A percentile compares a stretch with the other conserved stretches of the same genome.
phyloP scores from a whole-genome alignment of 2,329 filamentous ascomycete genomes.

The Penicillium expansum region DNA sequence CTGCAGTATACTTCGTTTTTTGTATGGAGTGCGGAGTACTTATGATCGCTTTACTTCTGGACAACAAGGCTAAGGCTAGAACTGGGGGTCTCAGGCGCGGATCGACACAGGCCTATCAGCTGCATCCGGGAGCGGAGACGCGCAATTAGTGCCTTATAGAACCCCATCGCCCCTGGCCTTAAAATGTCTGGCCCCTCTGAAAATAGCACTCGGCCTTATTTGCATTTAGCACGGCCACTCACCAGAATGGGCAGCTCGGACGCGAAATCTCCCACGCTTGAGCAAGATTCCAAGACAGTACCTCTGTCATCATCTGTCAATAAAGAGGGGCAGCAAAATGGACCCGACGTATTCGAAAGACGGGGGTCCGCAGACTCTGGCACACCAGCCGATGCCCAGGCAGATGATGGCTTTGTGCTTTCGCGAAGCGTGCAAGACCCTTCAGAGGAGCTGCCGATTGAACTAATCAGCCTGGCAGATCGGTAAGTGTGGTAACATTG shows the following conservation, averaged over 20 bases:
- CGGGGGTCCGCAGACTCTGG: slow-evolving; percentile 34
- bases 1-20: background rate
- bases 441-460: slow-evolving; percentile 87
- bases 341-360: slow-evolving; percentile 48
- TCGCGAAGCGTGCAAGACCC: slow-evolving; percentile 56
- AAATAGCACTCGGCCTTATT: slow-evolving; percentile 24
- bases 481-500: slow-evolving; percentile 54
- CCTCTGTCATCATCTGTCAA: slow-evolving; percentile 21
- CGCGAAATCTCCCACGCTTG: slow-evolving; percentile 22
- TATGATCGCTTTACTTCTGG: background rate
- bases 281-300: slow-evolving; percentile 23
- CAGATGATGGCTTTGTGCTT: slow-evolving; percentile 35
- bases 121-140: slow-evolving; percentile 22
- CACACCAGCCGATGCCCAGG: slow-evolving; percentile 30
- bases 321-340: slow-evolving; percentile 25
- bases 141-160: slow-evolving; percentile 23
- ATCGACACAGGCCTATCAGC: slow-evolving; percentile 33
- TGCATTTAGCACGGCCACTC: slow-evolving; percentile 32
- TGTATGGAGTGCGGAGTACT: background rate
- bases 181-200: slow-evolving; percentile 24
- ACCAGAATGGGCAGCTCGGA: slow-evolving; percentile 33
- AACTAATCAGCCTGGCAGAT: slow-evolving; percentile 85
- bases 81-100: slow-evolving; percentile 15
- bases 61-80: background rate
- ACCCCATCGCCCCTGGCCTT: slow-evolving; percentile 25